phyloP scores from a whole-genome alignment of 768 basidiomycete genomes.

The Phlebiopsis gigantea region DNA sequence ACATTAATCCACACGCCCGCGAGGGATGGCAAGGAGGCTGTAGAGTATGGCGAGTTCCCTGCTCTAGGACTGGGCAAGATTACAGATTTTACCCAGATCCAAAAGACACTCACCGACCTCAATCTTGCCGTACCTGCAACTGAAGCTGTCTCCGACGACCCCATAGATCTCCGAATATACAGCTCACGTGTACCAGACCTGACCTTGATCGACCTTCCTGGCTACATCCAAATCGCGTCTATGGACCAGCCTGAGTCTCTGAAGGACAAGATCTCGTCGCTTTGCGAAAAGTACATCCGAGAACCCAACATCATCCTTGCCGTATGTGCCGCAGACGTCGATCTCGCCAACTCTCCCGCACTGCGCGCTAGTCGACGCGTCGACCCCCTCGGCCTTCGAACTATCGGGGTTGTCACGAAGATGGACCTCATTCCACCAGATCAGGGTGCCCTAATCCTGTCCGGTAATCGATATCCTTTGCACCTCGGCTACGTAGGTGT shows the following conservation, averaged over 20 bases:
- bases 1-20: constrained; percentile 91
- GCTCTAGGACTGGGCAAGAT: constrained; percentile 85
- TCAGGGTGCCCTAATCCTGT: constrained; percentile 73
- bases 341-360: constrained; percentile 96
- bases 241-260: constrained; percentile 94
- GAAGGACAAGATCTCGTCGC: constrained; percentile 82
- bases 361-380: constrained; percentile 89
- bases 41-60: constrained; percentile 94
- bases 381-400: constrained; percentile 90
- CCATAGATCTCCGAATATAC: constrained; percentile 95
- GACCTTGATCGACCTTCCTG: constrained; percentile 94
- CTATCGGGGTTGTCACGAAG: constrained; percentile 97
- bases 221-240: constrained; percentile 92
- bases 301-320: constrained; percentile 99
- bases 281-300: constrained; percentile 97
- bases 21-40: constrained; percentile 44
- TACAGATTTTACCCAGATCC: constrained; percentile 86
- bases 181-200: constrained; percentile 95
- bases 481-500: constrained; percentile 98
- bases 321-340: constrained; percentile 97
- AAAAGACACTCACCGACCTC: constrained; percentile 88
- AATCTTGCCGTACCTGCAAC: constrained; percentile 90
- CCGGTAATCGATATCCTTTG: constrained; percentile 92
- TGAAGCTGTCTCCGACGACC: constrained; percentile 89
- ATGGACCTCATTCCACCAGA: constrained; percentile 95